A percentile compares a stretch with the other conserved stretches of the same genome.
These are phyloP conservation scores for Cyberlindnera japonica DNA, from an alignment of 805 yeast genomes.

Conservation along the genomic window DNA sequence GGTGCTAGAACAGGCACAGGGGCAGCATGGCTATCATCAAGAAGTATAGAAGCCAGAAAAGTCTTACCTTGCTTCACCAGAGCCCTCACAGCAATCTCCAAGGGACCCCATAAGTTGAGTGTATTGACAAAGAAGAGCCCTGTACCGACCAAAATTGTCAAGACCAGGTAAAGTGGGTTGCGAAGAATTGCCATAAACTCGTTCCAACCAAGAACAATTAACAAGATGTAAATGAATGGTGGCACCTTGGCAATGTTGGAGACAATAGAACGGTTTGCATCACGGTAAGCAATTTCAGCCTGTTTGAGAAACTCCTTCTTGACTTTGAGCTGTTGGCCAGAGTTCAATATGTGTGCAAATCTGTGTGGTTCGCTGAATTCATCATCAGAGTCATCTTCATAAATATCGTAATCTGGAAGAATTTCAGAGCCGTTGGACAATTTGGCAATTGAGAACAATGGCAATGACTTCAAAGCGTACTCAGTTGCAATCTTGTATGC, in stretches of 20 bases:
- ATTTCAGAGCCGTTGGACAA: slow-evolving; percentile 50
- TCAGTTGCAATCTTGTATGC: slow-evolving; percentile 59
- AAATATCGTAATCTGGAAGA: slow-evolving; percentile 52
- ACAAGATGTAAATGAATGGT: slow-evolving; percentile 67
- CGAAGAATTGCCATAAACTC: slow-evolving; percentile 85
- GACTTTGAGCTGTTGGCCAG: slow-evolving; percentile 54
- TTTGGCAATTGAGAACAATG: slow-evolving; percentile 51
- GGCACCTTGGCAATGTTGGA: slow-evolving; percentile 80
- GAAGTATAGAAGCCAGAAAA: slow-evolving; percentile 53
- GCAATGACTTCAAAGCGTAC: slow-evolving; percentile 53
- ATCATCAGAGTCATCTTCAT: slow-evolving; percentile 37
- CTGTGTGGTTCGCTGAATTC: slow-evolving; percentile 38
- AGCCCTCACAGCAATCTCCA: slow-evolving; percentile 58
- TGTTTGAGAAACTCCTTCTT: slow-evolving; percentile 62
- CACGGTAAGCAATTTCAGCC: slow-evolving; percentile 75
- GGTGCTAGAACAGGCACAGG: slow-evolving; percentile 15
- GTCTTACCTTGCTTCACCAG: slow-evolving; percentile 49
- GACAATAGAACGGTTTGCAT: slow-evolving; percentile 83
- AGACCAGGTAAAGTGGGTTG: slow-evolving; percentile 76
- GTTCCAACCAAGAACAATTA: slow-evolving; percentile 88
- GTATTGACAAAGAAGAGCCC: slow-evolving; percentile 64
- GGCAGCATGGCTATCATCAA: slow-evolving; percentile 52
- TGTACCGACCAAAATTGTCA: slow-evolving; percentile 54
- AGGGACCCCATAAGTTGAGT: slow-evolving; percentile 74
- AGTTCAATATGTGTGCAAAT: slow-evolving; percentile 56